phyloP scores from a whole-genome alignment of 768 basidiomycete genomes.

The Tricholoma terreum region DNA sequence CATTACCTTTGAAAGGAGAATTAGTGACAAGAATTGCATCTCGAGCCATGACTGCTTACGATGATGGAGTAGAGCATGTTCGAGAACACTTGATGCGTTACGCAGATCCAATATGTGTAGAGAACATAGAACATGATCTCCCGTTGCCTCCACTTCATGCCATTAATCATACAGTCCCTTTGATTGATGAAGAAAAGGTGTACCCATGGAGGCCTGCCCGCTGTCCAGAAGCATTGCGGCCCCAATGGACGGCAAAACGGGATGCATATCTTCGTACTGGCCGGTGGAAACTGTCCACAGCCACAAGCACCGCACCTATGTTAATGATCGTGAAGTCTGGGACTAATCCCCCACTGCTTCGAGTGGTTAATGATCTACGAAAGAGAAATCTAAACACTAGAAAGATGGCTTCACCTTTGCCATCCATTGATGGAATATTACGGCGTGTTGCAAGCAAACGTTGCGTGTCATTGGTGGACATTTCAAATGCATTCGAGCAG shows the following conservation, averaged over 20 bases:
- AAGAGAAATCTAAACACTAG: conserved; percentile 4
- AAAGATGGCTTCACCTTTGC: conserved; percentile 10
- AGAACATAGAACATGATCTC: conserved; percentile 22
- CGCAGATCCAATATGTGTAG: conserved; percentile 14
- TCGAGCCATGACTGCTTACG: neutral
- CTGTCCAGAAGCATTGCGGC: conserved; percentile 36
- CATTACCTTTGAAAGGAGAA: conserved; percentile 11
- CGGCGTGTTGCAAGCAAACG: neutral
- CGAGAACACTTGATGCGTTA: neutral
- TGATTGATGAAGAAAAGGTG: conserved; percentile 22
- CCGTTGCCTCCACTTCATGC: conserved; percentile 34
- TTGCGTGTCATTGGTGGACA: conserved; percentile 3
- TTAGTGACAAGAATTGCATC: conserved; percentile 10
- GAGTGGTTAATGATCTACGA: neutral
- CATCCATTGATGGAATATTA: conserved; percentile 4
- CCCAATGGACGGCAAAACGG: conserved; percentile 28
- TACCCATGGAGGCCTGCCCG: conserved; percentile 32
- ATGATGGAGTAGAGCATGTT: neutral
- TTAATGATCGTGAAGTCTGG: conserved; percentile 6
- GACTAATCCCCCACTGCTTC: neutral
- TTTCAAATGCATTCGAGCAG: conserved; percentile 10
- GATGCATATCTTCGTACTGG: conserved; percentile 27
- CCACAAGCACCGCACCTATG: conserved; percentile 35
- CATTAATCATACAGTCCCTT: conserved; percentile 40
- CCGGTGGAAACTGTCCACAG: conserved; percentile 26